Evolutionary conservation across 2,329 filamentous ascomycete species (phyloP), one percentile per base, ranked within the genome.

Genomic region (Hypocrella siamensis): DNA sequence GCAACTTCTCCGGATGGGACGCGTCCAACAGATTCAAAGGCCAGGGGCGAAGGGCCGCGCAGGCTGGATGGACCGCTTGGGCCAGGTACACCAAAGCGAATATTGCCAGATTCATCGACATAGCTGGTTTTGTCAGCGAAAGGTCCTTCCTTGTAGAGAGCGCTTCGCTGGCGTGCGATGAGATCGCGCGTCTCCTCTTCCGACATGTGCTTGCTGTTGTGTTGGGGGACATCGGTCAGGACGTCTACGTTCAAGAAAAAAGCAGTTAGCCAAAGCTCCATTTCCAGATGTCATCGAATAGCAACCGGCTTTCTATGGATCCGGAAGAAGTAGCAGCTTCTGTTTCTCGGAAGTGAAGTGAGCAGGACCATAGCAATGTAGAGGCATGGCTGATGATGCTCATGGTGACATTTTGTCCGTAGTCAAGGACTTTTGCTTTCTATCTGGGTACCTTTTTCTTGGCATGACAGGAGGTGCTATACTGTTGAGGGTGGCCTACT

Each of bases 141-240:
- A 31, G 69, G 54, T 9, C 66, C 66, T 50, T 82, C 83, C 52
- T 85, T 84, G 57, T 96, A 98, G 43, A 98, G 63, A 42, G 88
- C 86, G 57, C 79, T 86, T 58, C 92, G 85, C 61, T 96, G 90
- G 51, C 88, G 86, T 45, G 86, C 82, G 57, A 96, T 93, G 55
- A 96, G 69, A 47, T 96, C 88, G 46, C 88, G 84, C 47, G 88
- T 88, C 50, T 93, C 86, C 47, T 94, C 86, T 63, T 96, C 90
- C 52, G 79, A 92, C 79, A 93, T 81, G 50, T 65, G 77, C 66
- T 94, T 94, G 65, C 65, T 70, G 34, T 38, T 40, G 31, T 42
- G 46, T 27, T 52, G 47, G 38, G 49, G 36, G 32, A 63, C 44
- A 33, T 70, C 67, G 50, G 60, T 44, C 43, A 68, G 52, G 41